Base-by-base conservation (phyloP, 192 early-diverging fungal genomes). In the Backusella sp. region DNA sequence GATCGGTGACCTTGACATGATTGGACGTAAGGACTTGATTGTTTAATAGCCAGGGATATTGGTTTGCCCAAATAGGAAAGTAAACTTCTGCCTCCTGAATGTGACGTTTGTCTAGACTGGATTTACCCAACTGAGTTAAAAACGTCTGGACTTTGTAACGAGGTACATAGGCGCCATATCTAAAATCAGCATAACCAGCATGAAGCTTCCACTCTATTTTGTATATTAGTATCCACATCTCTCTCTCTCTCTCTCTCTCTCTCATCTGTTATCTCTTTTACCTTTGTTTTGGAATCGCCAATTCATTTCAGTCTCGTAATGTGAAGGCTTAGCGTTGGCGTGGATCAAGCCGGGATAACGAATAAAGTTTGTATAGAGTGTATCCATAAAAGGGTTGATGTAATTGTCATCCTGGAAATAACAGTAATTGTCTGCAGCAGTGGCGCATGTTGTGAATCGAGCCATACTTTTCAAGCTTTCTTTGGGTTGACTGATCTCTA, bases 1-100 rank as follows among this genome's bases (percentile, higher is more conserved):
- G 84, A 86, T 9, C 81, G 78, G 34, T 79, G 74, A 56, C 78
- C 82, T 68, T 85, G 78, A 36, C 83, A 82, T 68, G 83, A 66
- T 26, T 84, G 79, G 21, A 72, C 85, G 19, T 84, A 75, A 12
- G 14, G 4, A 44, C 35, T 11, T 83, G 84, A 68, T 88, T 87
- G 23, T 80, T 83, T 7, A 90, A 62, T 42, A 88, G 78, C 73
- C 84, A 90, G 17, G 88, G 88, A 56, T 88, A 90, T 68, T 90
- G 86, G 67, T 90, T 90, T 17, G 83, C 86, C 88, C 88, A 90
- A 26, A 90, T 82, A 17, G 86, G 84, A 65, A 90, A 90, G 62
- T 88, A 90, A 75, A 81, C 80, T 39, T 90, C 88, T 26, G 83
- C 81, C 56, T 84, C 68, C 34, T 75, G 76, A 39, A 88, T 73